A percentile compares a stretch with the other conserved stretches of the same genome.
Conservation (phyloP, 495 filamentous ascomycete genomes). For the Neurospora terricola region DNA sequence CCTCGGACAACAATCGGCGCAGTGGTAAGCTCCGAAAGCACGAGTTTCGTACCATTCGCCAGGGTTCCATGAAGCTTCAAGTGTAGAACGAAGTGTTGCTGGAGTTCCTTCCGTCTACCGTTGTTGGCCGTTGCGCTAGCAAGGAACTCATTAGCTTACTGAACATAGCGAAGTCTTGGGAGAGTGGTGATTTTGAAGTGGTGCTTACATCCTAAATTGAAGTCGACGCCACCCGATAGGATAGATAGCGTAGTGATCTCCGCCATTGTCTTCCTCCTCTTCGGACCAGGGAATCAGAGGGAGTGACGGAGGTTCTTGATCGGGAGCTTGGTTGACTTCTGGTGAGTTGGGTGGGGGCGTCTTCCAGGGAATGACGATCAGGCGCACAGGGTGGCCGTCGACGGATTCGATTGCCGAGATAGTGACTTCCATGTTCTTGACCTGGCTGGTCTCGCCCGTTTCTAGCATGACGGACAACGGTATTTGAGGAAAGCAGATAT, state of each 20-base stretch:
- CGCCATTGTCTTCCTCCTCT: conserved; percentile 51
- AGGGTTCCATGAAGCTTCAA: conserved; percentile 65
- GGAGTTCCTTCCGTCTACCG: conserved; percentile 66
- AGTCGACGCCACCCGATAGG: conserved; percentile 84
- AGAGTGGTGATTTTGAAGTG: not conserved
- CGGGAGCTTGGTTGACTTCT: conserved; percentile 40
- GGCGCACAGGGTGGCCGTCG: conserved; percentile 76
- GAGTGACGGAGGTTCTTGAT: conserved; percentile 52
- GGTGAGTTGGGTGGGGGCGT: conserved; percentile 70
- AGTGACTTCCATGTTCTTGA: conserved; percentile 70
- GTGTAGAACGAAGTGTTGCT: conserved; percentile 72
- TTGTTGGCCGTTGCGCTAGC: conserved; percentile 55
- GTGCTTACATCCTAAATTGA: conserved; percentile 67
- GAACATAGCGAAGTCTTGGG: not conserved
- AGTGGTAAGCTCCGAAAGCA: conserved; percentile 61
- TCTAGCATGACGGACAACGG: conserved; percentile 68
- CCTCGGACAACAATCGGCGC: conserved; percentile 70
- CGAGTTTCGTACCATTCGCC: conserved; percentile 55
- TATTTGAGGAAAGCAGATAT: conserved; percentile 66
- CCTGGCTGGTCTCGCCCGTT: conserved; percentile 69
- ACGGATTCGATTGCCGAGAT: conserved; percentile 85
- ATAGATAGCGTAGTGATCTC: conserved; percentile 65
- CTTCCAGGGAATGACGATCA: conserved; percentile 95
- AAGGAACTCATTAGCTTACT: conserved; percentile 10
- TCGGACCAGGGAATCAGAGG: conserved; percentile 70